Evolutionary conservation across 495 filamentous ascomycete genomes (phyloP), one percentile per base, ranked within the genome.

Genomic region (Neurospora sp.): DNA sequence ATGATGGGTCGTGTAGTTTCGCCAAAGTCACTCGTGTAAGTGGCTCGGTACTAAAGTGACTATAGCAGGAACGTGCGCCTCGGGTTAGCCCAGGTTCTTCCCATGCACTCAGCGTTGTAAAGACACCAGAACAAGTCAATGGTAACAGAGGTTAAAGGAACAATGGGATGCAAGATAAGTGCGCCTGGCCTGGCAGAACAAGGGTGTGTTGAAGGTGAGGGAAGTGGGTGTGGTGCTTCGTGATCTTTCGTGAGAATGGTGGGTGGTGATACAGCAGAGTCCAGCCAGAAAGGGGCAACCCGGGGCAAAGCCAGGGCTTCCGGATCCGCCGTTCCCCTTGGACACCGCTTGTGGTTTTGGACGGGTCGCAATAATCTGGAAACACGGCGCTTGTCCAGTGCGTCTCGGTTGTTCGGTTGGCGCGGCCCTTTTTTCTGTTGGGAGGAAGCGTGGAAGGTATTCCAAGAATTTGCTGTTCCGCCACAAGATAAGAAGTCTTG

Each of bases 1-100:
- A 68, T 42, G 71, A 27, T 61, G n/a, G 70, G 69, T 69, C 72
- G 73, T 35, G 40, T 59, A 68, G 12, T 14, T 48, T 61, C 53
- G 53, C 8, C 14, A 61, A 31, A 35, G 53, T 61, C 53, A 66
- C 53, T 66, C 14, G 53, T 66, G 53, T 66, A 66, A 66, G 53
- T 66, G 53, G 53, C 53, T 9, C 6, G 53, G 53, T 35, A 66
- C 53, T 66, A 37, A 35, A 18, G 27, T 66, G 53, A 66, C 53
- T 66, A 35, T 3, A 31, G 27, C 2, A 35, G 27, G 27, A 18
- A 61, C 1, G 22, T 35, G 53, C 53, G 5, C 27, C 53, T 61
- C 27, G 1, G 22, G 53, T 61, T 61, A 66, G 53, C 53, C 14
- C 14, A 4, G 12, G 53, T 66, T 66, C 27, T 18, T 27, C 1